Base-by-base conservation (phyloP, 2,329 filamentous ascomycete species). In the Lecanoromycetidae sp. region DNA sequence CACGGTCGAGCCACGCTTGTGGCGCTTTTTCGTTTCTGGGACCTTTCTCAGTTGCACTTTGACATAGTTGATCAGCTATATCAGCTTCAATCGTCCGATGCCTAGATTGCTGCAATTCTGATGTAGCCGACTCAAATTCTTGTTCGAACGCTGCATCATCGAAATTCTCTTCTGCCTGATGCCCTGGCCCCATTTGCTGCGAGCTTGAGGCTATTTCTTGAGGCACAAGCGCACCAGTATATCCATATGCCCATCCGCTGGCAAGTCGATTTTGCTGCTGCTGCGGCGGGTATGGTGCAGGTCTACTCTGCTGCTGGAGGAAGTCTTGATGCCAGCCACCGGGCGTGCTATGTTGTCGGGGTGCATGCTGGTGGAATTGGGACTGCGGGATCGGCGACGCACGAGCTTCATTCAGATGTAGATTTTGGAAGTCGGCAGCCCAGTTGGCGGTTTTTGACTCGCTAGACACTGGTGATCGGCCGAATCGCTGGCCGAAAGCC, bases 241-340 rank as follows among this genome's bases (percentile, higher is more conserved):
- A 42, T 6, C 37, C 32, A 37, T 42, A 30, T 19, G 45, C 38
- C 45, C 45, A 42, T 17, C 25, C 45, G 20, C 45, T 42, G 20
- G 22, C 29, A 32, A 15, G 29, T 27, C 5, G n/a, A n/a, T n/a
- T 34, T 13, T 47, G 22, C 23, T 37, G 45, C 30, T 41, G 38
- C 32, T 23, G 30, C 12, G 37, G 2, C 20, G 41, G 45, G 36
- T 36, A 47, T 6, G 32, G 8, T 20, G 38, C 19, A 22, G 30
- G 23, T 19, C 26, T 32, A 17, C n/a, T 33, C 17, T 46, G 44
- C 32, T 45, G 49, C 20, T 17, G 60, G 55, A 74, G 59, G 56
- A 82, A 81, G 54, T 80, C 77, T 56, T 76, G 68, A 43, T 80
- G 77, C 79, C 79, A 81, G 65, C 67, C 66, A 54, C 61, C 56